A percentile compares a stretch with the other conserved stretches of the same genome.
phyloP scores from a whole-genome alignment of 192 early-diverging fungal genomes.

The Chytriomyces hyalinus region DNA sequence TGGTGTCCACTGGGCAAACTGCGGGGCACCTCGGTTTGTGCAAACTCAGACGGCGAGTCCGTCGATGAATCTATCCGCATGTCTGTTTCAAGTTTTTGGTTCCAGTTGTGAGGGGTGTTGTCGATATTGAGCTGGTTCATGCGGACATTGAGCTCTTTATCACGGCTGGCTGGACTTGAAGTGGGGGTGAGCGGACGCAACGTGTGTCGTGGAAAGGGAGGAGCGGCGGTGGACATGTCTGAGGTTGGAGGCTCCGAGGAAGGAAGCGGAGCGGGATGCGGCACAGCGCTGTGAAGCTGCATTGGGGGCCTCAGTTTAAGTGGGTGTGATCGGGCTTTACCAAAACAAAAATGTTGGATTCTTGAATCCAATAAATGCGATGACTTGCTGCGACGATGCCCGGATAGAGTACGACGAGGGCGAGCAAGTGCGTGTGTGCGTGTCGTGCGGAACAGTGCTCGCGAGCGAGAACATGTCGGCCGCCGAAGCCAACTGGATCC shows the following conservation, averaged over 20 bases:
- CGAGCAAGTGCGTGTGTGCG: background rate
- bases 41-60: no score
- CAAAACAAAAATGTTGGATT: background rate
- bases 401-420: background rate
- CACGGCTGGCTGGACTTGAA: no score
- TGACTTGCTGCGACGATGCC: background rate
- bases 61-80: no score
- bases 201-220: background rate
- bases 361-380: background rate
- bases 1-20: no score
- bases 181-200: background rate
- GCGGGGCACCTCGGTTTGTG: no score
- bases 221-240: background rate
- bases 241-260: background rate
- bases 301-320: background rate
- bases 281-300: background rate
- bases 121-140: no score
- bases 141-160: no score
- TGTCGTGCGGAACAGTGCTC: background rate
- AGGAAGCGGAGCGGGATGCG: background rate
- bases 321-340: background rate
- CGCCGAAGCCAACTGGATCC: background rate
- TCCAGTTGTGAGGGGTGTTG: no score
- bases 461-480: background rate
- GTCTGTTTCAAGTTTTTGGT: no score